phyloP scores from a whole-genome alignment of 768 basidiomycete genomes.

The Suillus occidentalis region DNA sequence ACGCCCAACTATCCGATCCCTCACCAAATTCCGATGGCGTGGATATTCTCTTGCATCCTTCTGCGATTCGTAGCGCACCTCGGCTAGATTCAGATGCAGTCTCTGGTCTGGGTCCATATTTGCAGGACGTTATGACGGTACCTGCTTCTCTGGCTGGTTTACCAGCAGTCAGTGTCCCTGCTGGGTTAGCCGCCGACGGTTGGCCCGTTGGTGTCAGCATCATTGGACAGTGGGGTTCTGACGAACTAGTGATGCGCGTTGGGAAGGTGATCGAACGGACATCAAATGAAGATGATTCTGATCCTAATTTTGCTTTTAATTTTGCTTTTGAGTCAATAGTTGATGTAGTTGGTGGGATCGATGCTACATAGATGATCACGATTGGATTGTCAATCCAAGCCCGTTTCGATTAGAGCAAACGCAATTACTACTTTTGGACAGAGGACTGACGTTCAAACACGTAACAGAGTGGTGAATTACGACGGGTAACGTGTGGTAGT shows the following conservation, averaged over 20 bases:
- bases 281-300: background rate
- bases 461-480: slow-evolving; percentile 23
- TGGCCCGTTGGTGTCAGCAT: slow-evolving; percentile 88
- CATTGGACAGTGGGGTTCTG: slow-evolving; percentile 86
- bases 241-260: slow-evolving; percentile 56
- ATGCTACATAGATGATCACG: background rate
- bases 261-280: slow-evolving; percentile 45
- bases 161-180: slow-evolving; percentile 78
- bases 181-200: slow-evolving; percentile 45
- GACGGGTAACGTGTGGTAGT: slow-evolving; percentile 22
- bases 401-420: background rate
- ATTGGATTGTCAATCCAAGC: background rate
- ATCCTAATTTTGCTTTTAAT: background rate
- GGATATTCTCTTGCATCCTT: slow-evolving; percentile 85
- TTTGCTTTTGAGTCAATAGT: background rate
- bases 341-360: background rate
- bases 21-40: slow-evolving; percentile 39
- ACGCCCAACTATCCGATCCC: slow-evolving; percentile 35
- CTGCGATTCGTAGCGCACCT: slow-evolving; percentile 86
- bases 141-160: slow-evolving; percentile 90
- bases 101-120: slow-evolving; percentile 58
- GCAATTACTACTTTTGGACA: background rate
- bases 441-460: slow-evolving; percentile 5
- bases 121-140: slow-evolving; percentile 90
- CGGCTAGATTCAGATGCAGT: slow-evolving; percentile 33